These are phyloP conservation scores for Ambrosia hybrid DNA, from an alignment of 140 eudicot species.

Conservation along the genomic window DNA sequence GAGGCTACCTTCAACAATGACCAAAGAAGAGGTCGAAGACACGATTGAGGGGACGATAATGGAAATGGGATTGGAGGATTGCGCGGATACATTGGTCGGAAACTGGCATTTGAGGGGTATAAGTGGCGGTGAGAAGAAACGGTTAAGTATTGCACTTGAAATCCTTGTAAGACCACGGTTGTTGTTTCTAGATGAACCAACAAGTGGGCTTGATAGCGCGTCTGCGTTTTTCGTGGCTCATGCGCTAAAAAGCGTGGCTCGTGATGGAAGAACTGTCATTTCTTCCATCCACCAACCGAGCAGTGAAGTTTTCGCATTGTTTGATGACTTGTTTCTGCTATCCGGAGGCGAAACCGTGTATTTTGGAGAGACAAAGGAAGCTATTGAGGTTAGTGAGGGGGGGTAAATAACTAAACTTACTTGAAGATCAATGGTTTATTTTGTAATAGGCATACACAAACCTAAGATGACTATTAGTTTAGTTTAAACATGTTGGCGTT, in stretches of 20 bases:
- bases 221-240: constrained; percentile 82
- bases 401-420: too few relatives aligned
- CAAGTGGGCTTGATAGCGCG: constrained; percentile 94
- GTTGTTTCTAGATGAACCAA: constrained; percentile 88
- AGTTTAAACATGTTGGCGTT: too few relatives aligned
- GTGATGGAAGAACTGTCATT: constrained; percentile 74
- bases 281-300: constrained; percentile 93
- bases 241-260: constrained; percentile 63
- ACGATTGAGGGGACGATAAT: constrained; percentile 62
- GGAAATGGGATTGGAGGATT: constrained; percentile 88
- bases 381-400: constrained; percentile 3
- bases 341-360: constrained; percentile 76
- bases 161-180: constrained; percentile 68
- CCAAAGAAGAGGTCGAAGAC: constrained; percentile 57
- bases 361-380: constrained; percentile 82
- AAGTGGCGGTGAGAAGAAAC: constrained; percentile 89
- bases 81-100: constrained; percentile 70
- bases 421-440: too few relatives aligned
- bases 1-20: constrained; percentile 63
- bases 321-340: constrained; percentile 74
- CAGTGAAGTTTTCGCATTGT: constrained; percentile 79
- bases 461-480: too few relatives aligned
- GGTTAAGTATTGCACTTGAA: constrained; percentile 84
- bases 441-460: too few relatives aligned
- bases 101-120: constrained; percentile 93